These are phyloP conservation scores for Pythium dissimile DNA, from an alignment of 352 stramenopile genomes.

Conservation along the genomic window DNA sequence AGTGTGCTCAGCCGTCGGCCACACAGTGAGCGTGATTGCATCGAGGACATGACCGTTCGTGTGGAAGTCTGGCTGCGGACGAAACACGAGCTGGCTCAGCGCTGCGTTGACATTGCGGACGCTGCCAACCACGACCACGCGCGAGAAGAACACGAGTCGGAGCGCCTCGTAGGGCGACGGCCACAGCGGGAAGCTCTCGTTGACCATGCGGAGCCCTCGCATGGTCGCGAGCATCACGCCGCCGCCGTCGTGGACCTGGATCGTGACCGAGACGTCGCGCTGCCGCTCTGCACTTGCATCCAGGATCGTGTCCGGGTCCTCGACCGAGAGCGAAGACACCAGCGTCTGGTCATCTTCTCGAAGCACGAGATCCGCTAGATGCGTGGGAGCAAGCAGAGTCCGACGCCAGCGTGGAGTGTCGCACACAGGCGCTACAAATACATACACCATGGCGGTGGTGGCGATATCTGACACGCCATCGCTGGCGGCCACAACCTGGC, in stretches of 20 bases:
- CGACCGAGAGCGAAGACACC: constrained; percentile 30
- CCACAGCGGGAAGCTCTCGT: constrained; percentile 6
- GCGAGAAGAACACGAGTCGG: constrained; percentile 45
- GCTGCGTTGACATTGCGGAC: constrained; percentile 43
- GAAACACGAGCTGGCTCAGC: constrained; percentile 53
- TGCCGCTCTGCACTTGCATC: background rate
- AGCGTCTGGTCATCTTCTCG: constrained; percentile 44
- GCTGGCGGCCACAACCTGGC: constrained; percentile 16
- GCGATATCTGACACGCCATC: background rate
- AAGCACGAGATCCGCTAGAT: constrained; percentile 21
- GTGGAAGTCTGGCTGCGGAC: constrained; percentile 46
- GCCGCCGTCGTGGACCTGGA: constrained; percentile 38
- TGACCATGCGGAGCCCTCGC: constrained; percentile 29
- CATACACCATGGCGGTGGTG: constrained; percentile 20
- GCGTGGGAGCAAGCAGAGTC: background rate
- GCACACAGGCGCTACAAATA: constrained; percentile 53
- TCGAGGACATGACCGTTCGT: constrained; percentile 33
- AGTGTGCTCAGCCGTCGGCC: no score
- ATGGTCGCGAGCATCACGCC: constrained; percentile 48
- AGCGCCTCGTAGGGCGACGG: constrained; percentile 1
- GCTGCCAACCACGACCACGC: constrained; percentile 28
- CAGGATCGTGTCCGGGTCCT: constrained; percentile 27
- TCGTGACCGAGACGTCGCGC: constrained; percentile 31
- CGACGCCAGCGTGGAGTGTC: constrained; percentile 41
- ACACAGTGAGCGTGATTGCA: constrained; percentile 27